Conservation (phyloP, 257 asterid genomes). For the Euphrasia confusa region DNA sequence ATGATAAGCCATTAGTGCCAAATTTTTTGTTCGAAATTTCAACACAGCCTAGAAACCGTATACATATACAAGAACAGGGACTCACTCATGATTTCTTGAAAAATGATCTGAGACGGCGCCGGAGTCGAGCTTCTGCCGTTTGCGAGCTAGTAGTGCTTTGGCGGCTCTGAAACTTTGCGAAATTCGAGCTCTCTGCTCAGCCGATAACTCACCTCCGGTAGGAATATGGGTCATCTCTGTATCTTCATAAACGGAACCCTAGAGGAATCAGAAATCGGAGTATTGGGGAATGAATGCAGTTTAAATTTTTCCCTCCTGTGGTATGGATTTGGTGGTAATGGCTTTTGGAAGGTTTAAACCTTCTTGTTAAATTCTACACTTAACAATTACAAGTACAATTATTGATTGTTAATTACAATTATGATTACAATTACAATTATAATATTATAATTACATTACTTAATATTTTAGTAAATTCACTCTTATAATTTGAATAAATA, state of each 20-base stretch:
- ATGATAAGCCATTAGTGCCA: background rate
- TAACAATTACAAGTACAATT: too few relatives aligned
- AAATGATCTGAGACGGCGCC: conserved; percentile 15
- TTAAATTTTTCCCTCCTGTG: conserved; percentile 25
- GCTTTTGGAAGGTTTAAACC: background rate
- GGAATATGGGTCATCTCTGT: conserved; percentile 32
- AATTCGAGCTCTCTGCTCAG: conserved; percentile 77
- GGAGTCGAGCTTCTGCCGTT: conserved; percentile 44
- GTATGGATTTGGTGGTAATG: background rate
- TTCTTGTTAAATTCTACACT: too few relatives aligned
- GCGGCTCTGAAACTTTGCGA: conserved; percentile 78
- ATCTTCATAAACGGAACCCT: conserved; percentile 26
- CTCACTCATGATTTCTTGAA: conserved; percentile 32
- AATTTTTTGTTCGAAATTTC: background rate
- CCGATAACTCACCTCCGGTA: conserved; percentile 56
- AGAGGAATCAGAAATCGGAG: conserved; percentile 8
- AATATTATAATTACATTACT: too few relatives aligned
- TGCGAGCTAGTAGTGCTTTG: conserved; percentile 72
- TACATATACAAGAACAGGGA: background rate
- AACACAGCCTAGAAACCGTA: background rate
- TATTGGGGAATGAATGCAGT: background rate
- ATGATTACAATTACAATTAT: too few relatives aligned
- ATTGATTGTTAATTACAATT: background rate
- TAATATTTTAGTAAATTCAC: too few relatives aligned
- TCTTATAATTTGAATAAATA: too few relatives aligned